These are phyloP conservation scores for Penicillium sp. DNA, from an alignment of 2,329 filamentous ascomycete species.

Conservation along the genomic window DNA sequence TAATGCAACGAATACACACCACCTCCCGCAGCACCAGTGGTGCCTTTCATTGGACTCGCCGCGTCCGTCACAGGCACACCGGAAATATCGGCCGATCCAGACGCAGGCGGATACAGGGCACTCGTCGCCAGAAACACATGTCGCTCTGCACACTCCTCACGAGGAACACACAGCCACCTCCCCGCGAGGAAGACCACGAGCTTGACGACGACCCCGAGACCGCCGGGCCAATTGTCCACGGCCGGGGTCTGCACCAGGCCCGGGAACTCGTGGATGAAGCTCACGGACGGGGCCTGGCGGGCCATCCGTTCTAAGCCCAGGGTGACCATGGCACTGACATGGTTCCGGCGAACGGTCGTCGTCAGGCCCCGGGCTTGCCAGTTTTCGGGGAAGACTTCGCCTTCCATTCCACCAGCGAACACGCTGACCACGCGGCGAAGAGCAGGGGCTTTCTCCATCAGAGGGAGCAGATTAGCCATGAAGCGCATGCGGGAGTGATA, in stretches of 20 bases:
- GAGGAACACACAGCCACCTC: constrained; percentile 29
- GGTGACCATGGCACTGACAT: constrained; percentile 50
- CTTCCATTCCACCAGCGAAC: constrained; percentile 54
- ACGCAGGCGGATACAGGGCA: constrained; percentile 33
- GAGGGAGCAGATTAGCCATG: constrained; percentile 56
- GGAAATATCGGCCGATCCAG: too few relatives aligned
- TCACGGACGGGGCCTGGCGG: constrained; percentile 45
- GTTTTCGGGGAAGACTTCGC: constrained; percentile 49
- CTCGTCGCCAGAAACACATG: constrained; percentile 45
- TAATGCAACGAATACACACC: too few relatives aligned
- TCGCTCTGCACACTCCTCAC: constrained; percentile 46
- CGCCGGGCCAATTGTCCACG: neutral
- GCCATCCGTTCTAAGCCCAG: constrained; percentile 51
- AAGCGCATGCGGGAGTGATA: constrained; percentile 61
- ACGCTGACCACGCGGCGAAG: constrained; percentile 57
- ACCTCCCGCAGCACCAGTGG: too few relatives aligned
- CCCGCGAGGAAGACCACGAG: constrained; percentile 1
- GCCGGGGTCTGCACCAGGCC: constrained; percentile 41
- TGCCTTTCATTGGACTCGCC: too few relatives aligned
- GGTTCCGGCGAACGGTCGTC: too few relatives aligned
- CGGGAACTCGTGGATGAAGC: constrained; percentile 51
- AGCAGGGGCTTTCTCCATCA: constrained; percentile 47
- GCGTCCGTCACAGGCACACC: too few relatives aligned
- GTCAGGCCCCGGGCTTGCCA: too few relatives aligned
- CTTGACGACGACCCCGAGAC: constrained; percentile 37